Base-by-base conservation (phyloP, 768 basidiomycete species). In the Pleurotus tuoliensis region DNA sequence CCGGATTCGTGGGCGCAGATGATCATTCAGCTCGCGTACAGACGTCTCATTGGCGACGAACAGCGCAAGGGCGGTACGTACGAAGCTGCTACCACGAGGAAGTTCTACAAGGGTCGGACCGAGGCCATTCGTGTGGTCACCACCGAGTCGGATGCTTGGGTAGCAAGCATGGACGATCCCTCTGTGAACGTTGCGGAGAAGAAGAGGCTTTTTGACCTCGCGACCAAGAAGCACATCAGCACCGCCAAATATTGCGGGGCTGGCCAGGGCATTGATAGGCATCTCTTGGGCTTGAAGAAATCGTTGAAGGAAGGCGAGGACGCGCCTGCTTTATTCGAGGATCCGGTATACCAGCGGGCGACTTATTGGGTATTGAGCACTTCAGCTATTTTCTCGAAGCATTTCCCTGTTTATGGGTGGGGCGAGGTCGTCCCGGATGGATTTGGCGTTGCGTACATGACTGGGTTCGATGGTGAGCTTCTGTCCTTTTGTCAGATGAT, bases 1-100 rank as follows among this genome's bases (percentile, higher is more conserved):
- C 95, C 95, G 2, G 95, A 98, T 66, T 90, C 90, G 24, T 97
- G 94, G 93, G 87, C 90, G 46, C 95, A 98, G 73, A 85, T 97
- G 82, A 74, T 94, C 65, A 79, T 95, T 49, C 95, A 98, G 68
- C 75, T 98, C 46, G 95, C 94, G 5, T 94, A 94, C 69, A 81
- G 77, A 56, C 82, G 94, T 1, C 78, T 93, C 34, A 71, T 86
- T 27, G 76, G 78, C 40, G 62, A 68, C n/a, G 70, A 76, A 38
- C 75, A 78, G 4, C 57, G 84, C 59, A 73, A 75, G 25, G 93
- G 90, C 2, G 91, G 82, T 4, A 94, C 93, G n/a, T 98, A 98
- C 67, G 95, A 98, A 72, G 89, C 92, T 56, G 94, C 94, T 34
- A 87, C 90, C 59, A 94, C 93, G n/a, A 80, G 95, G 30, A 83